These are phyloP conservation scores for Nakazawaea peltata DNA, from an alignment of 805 yeast genomes.

Conservation along the genomic window DNA sequence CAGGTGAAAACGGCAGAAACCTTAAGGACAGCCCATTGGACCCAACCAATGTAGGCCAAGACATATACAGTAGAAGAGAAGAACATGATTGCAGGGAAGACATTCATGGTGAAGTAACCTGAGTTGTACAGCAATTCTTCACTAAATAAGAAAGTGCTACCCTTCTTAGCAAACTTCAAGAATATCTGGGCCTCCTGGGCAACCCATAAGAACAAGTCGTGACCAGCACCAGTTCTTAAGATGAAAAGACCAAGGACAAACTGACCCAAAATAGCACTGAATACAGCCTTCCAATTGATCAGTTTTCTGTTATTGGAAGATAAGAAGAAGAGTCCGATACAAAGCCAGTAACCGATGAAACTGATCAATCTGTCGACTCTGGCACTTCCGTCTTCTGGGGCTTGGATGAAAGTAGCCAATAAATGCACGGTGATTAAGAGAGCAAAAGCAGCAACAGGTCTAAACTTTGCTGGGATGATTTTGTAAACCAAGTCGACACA, in stretches of 20 bases:
- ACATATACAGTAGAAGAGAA: constrained; percentile 57
- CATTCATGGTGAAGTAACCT: constrained; percentile 47
- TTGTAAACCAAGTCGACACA: constrained; percentile 26
- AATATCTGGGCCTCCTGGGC: constrained; percentile 48
- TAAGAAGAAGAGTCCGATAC: constrained; percentile 32
- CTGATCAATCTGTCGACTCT: constrained; percentile 49
- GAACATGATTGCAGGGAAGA: constrained; percentile 55
- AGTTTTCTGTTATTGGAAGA: constrained; percentile 37
- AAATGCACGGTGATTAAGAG: constrained; percentile 36
- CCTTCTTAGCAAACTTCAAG: constrained; percentile 48
- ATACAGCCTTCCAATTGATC: constrained; percentile 52
- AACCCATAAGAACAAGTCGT: constrained; percentile 54
- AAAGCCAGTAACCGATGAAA: constrained; percentile 44
- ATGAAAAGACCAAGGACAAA: constrained; percentile 53
- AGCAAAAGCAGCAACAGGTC: constrained; percentile 36
- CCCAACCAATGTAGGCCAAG: constrained; percentile 48
- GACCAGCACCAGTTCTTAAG: constrained; percentile 50
- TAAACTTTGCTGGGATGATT: constrained; percentile 30
- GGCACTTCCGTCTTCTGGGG: constrained; percentile 38
- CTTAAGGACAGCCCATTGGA: constrained; percentile 54
- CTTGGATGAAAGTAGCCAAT: constrained; percentile 47
- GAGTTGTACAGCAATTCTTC: constrained; percentile 26
- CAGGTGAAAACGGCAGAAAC: constrained; percentile 52
- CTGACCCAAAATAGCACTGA: constrained; percentile 53
- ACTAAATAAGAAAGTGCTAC: constrained; percentile 51